These are phyloP conservation scores for Crataegus laevigata DNA, from an alignment of 306 rosid species.

Conservation along the genomic window DNA sequence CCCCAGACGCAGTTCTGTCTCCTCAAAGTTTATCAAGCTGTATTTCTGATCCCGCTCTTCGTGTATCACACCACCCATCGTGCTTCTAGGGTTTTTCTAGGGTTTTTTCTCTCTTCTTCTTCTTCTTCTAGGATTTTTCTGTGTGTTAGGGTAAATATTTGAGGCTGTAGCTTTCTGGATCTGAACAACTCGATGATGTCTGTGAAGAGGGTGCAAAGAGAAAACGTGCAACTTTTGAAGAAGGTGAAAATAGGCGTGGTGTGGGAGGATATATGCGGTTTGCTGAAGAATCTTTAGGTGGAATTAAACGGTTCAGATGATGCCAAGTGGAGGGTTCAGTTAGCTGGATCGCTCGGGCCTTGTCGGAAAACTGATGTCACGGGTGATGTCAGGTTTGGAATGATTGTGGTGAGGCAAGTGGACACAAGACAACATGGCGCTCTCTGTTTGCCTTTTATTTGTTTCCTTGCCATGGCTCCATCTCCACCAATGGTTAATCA, in stretches of 20 bases:
- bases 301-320: constrained; percentile 7
- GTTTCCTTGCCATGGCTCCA: constrained; percentile 19
- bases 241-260: background rate
- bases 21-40: constrained; percentile 60
- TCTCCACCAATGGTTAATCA: background rate
- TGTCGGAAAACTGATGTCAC: constrained; percentile 59
- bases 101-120: background rate
- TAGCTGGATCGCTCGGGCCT: constrained; percentile 23
- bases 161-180: background rate
- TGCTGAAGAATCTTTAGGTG: background rate
- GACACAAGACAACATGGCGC: constrained; percentile 28
- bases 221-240: background rate
- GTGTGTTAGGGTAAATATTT: background rate
- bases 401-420: constrained; percentile 35
- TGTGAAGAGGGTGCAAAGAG: background rate
- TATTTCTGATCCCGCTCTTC: constrained; percentile 17
- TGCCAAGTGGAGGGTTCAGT: constrained; percentile 37
- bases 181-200: background rate
- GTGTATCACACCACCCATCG: background rate
- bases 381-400: constrained; percentile 38
- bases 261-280: constrained; percentile 24
- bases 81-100: background rate
- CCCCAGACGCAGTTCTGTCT: constrained; percentile 76
- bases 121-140: background rate
- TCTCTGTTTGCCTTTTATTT: constrained; percentile 12